Conservation (phyloP, 2,329 filamentous ascomycete genomes). For the Aspergillus uvarum region DNA sequence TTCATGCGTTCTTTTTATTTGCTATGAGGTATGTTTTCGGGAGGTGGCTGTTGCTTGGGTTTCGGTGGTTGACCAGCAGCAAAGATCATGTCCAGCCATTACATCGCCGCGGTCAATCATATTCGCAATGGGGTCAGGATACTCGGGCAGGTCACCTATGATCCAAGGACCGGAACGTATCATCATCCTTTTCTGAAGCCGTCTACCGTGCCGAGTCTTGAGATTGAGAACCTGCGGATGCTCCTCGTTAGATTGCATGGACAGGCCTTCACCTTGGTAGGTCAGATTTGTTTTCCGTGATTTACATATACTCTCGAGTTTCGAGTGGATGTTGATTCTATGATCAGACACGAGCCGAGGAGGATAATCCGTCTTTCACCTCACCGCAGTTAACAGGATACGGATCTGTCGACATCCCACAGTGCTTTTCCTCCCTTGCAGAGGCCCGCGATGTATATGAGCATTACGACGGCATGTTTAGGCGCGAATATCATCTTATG, state of each 20-base stretch:
- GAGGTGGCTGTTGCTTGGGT: background rate
- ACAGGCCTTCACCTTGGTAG: constrained; percentile 10
- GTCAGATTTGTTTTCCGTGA: background rate
- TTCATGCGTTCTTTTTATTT: constrained; percentile 28
- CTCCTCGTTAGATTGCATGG: constrained; percentile 9
- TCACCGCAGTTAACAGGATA: background rate
- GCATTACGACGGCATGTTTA: background rate
- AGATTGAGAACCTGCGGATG: constrained; percentile 11
- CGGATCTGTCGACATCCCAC: background rate
- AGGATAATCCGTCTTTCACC: background rate
- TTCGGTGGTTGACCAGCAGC: background rate
- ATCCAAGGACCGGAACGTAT: constrained; percentile 8
- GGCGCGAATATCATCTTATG: background rate
- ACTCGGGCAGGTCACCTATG: constrained; percentile 16
- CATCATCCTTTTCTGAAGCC: constrained; percentile 14
- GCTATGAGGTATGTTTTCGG: constrained; percentile 21
- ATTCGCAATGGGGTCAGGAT: constrained; percentile 24
- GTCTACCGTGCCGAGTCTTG: constrained; percentile 11
- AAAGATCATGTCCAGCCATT: constrained; percentile 25
- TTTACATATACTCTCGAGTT: too few species aligned
- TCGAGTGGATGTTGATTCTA: background rate
- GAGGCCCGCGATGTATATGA: constrained; percentile 11
- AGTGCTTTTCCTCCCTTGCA: constrained; percentile 5
- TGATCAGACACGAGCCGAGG: background rate
- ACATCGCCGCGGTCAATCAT: constrained; percentile 22